These are phyloP conservation scores for Pichia nanzhaoensis DNA, from an alignment of 805 yeast species.

Conservation along the genomic window DNA sequence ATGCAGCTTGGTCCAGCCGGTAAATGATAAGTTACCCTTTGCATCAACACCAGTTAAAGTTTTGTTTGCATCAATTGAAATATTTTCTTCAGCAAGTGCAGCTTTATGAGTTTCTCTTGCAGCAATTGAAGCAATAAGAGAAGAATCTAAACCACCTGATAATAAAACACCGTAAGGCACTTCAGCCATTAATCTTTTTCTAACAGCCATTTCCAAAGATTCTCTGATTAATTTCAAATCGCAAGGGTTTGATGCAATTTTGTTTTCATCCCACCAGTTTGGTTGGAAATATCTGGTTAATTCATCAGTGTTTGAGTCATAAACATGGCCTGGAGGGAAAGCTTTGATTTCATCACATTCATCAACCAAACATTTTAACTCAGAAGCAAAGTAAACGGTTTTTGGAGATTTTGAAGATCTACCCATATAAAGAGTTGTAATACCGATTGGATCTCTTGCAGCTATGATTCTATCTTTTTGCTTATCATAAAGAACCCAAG, in stretches of 20 bases:
- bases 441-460: slow-evolving; percentile 98
- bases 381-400: slow-evolving; percentile 87
- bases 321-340: slow-evolving; percentile 98
- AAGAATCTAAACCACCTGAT: slow-evolving; percentile 97
- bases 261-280: slow-evolving; percentile 83
- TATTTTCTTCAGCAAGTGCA: slow-evolving; percentile 39
- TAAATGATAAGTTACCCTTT: slow-evolving; percentile 69
- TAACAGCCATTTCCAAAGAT: slow-evolving; percentile 85
- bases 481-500: slow-evolving; percentile 85
- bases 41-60: slow-evolving; percentile 91
- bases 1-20: slow-evolving; percentile 76
- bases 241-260: slow-evolving; percentile 68
- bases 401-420: slow-evolving; percentile 60
- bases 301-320: slow-evolving; percentile 85
- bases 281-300: slow-evolving; percentile 87
- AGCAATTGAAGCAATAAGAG: slow-evolving; percentile 93
- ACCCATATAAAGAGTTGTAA: slow-evolving; percentile 95
- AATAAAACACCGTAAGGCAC: slow-evolving; percentile 97
- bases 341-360: slow-evolving; percentile 90
- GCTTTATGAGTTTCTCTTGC: slow-evolving; percentile 91
- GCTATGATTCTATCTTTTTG: slow-evolving; percentile 83
- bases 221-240: slow-evolving; percentile 70
- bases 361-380: slow-evolving; percentile 86
- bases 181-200: slow-evolving; percentile 99
- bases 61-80: slow-evolving; percentile 45